These are phyloP conservation scores for Ilyonectria destructans DNA, from an alignment of 2,329 filamentous ascomycete genomes.

Conservation along the genomic window DNA sequence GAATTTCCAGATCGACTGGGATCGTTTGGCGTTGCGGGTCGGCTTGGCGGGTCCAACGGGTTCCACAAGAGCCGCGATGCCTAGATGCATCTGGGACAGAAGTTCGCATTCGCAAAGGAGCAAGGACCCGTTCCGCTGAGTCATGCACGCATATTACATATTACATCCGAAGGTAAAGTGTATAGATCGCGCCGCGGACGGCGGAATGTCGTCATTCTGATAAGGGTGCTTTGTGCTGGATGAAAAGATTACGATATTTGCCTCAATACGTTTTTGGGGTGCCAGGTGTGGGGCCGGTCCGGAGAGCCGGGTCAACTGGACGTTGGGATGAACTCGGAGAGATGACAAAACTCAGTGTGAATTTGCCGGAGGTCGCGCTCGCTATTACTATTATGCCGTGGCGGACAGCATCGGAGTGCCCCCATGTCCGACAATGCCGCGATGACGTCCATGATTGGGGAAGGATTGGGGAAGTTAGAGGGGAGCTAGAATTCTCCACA, in stretches of 20 bases:
- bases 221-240: background rate
- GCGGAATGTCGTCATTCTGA: conserved; percentile 14
- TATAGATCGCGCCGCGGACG: background rate
- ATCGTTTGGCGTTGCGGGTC: background rate
- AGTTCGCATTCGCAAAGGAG: conserved; percentile 11
- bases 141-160: conserved; percentile 4
- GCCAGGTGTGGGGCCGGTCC: background rate
- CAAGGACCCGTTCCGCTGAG: conserved; percentile 18
- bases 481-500: background rate
- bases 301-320: no score
- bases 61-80: conserved; percentile 12
- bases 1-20: background rate
- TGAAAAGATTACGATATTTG: background rate
- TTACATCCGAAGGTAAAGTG: background rate
- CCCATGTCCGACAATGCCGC: conserved; percentile 11
- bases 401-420: background rate
- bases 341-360: background rate
- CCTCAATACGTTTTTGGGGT: background rate
- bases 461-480: conserved; percentile 1
- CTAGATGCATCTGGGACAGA: background rate
- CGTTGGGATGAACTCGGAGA: background rate
- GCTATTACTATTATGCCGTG: background rate
- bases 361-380: conserved; percentile 1
- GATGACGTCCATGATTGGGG: conserved; percentile 18
- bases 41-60: background rate